Evolutionary conservation across 2,329 filamentous ascomycete genomes (phyloP), one percentile per base, ranked within the genome.

Genomic region (Lizonia empirigonia): DNA sequence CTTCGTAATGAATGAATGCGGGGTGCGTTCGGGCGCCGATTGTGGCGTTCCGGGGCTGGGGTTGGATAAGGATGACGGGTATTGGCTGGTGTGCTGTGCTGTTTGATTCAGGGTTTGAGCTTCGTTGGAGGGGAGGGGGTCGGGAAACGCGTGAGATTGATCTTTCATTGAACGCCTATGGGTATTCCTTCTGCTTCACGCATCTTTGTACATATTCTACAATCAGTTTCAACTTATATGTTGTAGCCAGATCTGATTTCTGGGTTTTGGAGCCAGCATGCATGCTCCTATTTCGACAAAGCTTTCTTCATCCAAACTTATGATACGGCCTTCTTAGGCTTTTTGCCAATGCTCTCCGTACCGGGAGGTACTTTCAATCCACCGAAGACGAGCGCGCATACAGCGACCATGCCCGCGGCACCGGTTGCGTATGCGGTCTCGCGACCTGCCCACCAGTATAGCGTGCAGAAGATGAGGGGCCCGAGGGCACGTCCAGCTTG

Each of bases 391-490:
- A 91, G 74, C 9, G 80, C 80, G 35, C 83, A 82, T 9, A 97
- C 92, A 1, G 80, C 84, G 5, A 89, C 74, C 78, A 97, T 96
- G 5, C 91, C 91, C 10, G 84, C 80, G 0, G 90, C 89, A 4
- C 94, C 94, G 63, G 91, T 81, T 1, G 79, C 80, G 73, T 97
- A 99, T 2, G 94, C 94, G 9, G 86, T 81, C 68, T 95, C 88
- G 37, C 94, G 81, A 0, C 94, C 94, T 6, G 91, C 92, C 94
- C 94, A 99, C 94, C 94, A 99, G 77, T 99, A 99, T 48, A 99
- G 79, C 39, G 90, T 91, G 56, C 94, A 97, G 70, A 99, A 99
- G 27, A 96, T 76, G 4, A 99, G 73, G 0, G 94, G 94, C 0
- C 94, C 94, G 9, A 96, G 73, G 0, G 92, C 91, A 26, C 94